Percentiles rank a stretch among this genome's conserved stretches.
These are phyloP conservation scores for Cryptococcus floricola DNA, from an alignment of 1,284 basidiomycete genomes.

Conservation along the genomic window DNA sequence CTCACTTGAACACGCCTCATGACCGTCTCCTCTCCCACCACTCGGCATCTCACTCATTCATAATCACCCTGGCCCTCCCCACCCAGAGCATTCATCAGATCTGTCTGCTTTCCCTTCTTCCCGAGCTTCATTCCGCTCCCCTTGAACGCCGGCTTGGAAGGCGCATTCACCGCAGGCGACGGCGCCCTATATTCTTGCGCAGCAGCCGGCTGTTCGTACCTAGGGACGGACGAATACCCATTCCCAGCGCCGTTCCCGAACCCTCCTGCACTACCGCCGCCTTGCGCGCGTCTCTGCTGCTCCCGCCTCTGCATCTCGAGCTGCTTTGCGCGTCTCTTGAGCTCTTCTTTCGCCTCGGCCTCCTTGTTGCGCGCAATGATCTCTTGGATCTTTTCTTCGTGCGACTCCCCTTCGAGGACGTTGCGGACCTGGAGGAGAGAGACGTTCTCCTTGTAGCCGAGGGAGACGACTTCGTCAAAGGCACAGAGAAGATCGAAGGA, in stretches of 20 bases:
- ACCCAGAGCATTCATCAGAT: slow-evolving; percentile 82
- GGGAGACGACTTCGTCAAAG: slow-evolving; percentile 92
- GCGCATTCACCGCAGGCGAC: slow-evolving; percentile 53
- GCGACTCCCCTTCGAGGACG: slow-evolving; percentile 96
- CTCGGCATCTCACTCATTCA: not conserved
- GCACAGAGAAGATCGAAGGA: slow-evolving; percentile 93
- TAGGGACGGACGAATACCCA: slow-evolving; percentile 63
- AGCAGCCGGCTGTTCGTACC: slow-evolving; percentile 58
- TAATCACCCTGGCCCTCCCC: slow-evolving; percentile 36
- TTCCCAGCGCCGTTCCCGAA: slow-evolving; percentile 32
- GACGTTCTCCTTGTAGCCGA: slow-evolving; percentile 92
- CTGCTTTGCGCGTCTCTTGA: slow-evolving; percentile 96
- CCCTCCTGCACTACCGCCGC: slow-evolving; percentile 55
- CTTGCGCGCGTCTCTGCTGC: slow-evolving; percentile 68
- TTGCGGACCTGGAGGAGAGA: slow-evolving; percentile 86
- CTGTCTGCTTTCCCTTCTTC: slow-evolving; percentile 79
- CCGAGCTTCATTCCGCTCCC: slow-evolving; percentile 92
- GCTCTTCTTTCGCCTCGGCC: slow-evolving; percentile 97
- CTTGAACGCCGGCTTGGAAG: slow-evolving; percentile 79
- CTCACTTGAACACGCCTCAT: not conserved
- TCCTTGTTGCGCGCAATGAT: slow-evolving; percentile 99
- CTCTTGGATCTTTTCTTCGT: slow-evolving; percentile 99
- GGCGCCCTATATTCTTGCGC: slow-evolving; percentile 36
- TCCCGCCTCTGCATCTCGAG: slow-evolving; percentile 97
- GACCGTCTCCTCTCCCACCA: not conserved